These are phyloP conservation scores for Fusarium solani-melongenae DNA, from an alignment of 2,329 filamentous ascomycete genomes.

Conservation along the genomic window DNA sequence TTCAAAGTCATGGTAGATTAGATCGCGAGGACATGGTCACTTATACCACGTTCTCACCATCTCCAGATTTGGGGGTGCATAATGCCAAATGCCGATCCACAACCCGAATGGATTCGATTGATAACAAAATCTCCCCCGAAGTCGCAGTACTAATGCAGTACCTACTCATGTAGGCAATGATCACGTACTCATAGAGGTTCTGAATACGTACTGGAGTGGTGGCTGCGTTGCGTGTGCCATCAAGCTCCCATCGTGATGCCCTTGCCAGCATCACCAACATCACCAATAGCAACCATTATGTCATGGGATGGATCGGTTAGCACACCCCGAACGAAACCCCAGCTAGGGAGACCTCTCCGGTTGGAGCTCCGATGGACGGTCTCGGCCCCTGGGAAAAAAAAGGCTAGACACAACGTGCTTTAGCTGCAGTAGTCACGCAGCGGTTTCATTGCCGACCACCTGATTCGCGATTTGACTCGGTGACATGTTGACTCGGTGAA, in stretches of 20 bases:
- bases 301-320: constrained; percentile 1
- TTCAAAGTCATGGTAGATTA: not conserved
- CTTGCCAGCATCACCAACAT: not conserved
- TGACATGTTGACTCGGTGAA: constrained; percentile 16
- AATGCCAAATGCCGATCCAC: not conserved
- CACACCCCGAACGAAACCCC: not conserved
- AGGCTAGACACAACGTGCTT: not conserved
- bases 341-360: not conserved
- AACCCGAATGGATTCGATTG: constrained; percentile 7
- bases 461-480: constrained; percentile 33
- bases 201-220: not conserved
- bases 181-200: not conserved
- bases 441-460: constrained; percentile 22
- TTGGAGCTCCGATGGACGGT: not conserved
- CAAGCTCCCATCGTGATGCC: not conserved
- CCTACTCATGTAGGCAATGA: not conserved
- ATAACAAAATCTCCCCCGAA: constrained; percentile 3
- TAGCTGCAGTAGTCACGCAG: constrained; percentile 1
- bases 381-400: not conserved
- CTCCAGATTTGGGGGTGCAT: not conserved
- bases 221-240: not conserved
- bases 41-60: not conserved
- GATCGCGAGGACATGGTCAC: not conserved
- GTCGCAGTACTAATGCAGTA: constrained; percentile 4
- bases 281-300: not conserved